Percentiles rank a stretch among this genome's conserved stretches.
Evolutionary conservation across 306 rosid species (phyloP).

Genomic region (Parietaria judaica): DNA sequence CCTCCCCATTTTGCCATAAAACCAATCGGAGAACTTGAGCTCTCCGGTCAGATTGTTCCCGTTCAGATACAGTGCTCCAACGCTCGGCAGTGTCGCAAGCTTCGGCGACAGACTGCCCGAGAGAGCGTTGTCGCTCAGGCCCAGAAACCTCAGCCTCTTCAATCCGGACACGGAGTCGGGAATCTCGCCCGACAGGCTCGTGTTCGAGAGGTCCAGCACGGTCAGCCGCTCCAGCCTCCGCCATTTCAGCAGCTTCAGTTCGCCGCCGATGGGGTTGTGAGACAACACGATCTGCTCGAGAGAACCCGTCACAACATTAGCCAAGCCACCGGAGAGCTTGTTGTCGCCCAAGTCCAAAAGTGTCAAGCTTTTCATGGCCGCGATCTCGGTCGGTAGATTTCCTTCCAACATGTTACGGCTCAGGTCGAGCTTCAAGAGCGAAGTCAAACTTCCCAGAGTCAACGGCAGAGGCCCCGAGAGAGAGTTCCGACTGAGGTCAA

Average conservation of each 20-base stretch:
- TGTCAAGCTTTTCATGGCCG: constrained; percentile 43
- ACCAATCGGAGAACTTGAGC: constrained; percentile 49
- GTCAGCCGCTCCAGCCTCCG: constrained; percentile 44
- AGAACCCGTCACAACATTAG: constrained; percentile 26
- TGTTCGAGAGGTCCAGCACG: constrained; percentile 66
- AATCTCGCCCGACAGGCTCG: constrained; percentile 61
- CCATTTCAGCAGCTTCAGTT: constrained; percentile 46
- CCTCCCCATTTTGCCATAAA: constrained; percentile 65
- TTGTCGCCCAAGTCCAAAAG: constrained; percentile 78
- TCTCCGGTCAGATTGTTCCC: constrained; percentile 71
- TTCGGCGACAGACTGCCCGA: constrained; percentile 52
- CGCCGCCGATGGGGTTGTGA: constrained; percentile 76
- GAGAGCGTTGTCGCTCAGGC: constrained; percentile 68
- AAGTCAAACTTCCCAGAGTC: constrained; percentile 42
- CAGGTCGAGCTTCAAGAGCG: constrained; percentile 73
- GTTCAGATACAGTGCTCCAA: constrained; percentile 63
- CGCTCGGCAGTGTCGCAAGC: constrained; percentile 57
- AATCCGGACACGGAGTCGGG: constrained; percentile 63
- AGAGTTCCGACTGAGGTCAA: constrained; percentile 69
- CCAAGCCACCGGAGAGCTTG: constrained; percentile 63
- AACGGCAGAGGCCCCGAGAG: constrained; percentile 61
- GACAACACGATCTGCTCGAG: constrained; percentile 64
- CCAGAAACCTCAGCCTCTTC: constrained; percentile 65
- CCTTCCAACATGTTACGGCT: constrained; percentile 65
- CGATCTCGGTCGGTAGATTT: constrained; percentile 31